Base-by-base conservation (phyloP, 192 early-diverging fungal genomes). In the Borealophlyctis nickersoniae region DNA sequence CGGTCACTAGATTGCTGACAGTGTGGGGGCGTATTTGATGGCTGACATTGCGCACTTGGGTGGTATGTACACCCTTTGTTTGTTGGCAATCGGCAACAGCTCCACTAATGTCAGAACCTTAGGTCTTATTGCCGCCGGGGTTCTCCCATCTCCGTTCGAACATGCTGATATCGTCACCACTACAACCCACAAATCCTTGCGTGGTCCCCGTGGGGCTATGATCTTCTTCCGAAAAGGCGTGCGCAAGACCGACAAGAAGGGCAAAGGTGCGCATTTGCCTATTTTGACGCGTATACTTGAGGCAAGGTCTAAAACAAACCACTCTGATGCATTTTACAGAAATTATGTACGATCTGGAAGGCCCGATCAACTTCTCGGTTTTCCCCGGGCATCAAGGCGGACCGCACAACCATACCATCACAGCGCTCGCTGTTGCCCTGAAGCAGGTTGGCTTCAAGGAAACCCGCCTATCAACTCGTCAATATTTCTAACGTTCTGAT, bases 371-470 rank as follows among this genome's bases (percentile, higher is more conserved):
- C 78, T 81, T 85, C 60, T 92, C 92, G 19, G 96, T 99, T 62
- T 99, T 99, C 81, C 96, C 96, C 9, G 94, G 94, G 36, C 95
- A 96, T 77, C 96, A 99, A 80, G 96, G 96, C 68, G 96, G 96
- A 1, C 96, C 96, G 33, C 96, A 99, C 81, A 99, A 99, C 86
- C 94, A 99, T 84, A 96, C 96, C 49, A 99, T 99, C 64, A 86
- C 91, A 16, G 94, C 95, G 11, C 79, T 99, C 57, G 87, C 95
- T 11, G 95, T 99, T 35, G 95, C 96, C 0, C 78, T 99, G 55
- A 95, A 96, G 73, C 90, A 93, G 77, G 68, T 68, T n/a, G n/a
- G 29, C n/a, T 34, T 3, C 29, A 11, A 27, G 13, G 52, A 9
- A 9, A 23, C 11, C 9, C 52, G 23, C 52, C 24, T 14, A 27